phyloP scores from a whole-genome alignment of 176 grass and related monocot genomes.

The Zizania latifolia region DNA sequence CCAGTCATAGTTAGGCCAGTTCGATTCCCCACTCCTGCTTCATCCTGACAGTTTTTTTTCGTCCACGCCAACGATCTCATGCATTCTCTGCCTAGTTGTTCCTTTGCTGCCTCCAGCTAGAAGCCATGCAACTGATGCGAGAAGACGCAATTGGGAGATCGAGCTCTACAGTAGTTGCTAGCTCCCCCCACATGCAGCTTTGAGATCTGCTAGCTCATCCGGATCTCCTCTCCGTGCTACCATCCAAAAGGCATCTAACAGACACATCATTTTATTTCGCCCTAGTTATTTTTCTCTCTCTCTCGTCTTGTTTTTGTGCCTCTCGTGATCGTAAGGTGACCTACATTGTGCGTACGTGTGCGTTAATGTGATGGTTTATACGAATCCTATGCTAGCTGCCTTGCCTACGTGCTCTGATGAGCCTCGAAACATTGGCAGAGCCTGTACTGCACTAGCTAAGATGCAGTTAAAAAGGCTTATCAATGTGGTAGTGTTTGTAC shows the following conservation, averaged over 20 bases:
- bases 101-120: conserved; percentile 7
- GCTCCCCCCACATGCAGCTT: conserved; percentile 27
- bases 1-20: background rate
- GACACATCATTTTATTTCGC: conserved; percentile 23
- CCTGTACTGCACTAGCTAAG: too few relatives aligned
- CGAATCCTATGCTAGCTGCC: conserved; percentile 22
- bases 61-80: background rate
- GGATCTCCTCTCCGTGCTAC: conserved; percentile 31
- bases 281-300: background rate
- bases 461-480: background rate
- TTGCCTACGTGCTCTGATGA: background rate
- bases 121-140: conserved; percentile 24
- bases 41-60: background rate
- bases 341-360: background rate
- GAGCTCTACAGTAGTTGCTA: background rate
- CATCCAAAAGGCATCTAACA: conserved; percentile 30
- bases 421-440: background rate
- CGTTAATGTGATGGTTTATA: background rate
- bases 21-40: background rate
- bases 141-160: background rate
- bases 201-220: conserved; percentile 40
- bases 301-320: background rate
- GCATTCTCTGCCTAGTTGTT: background rate
- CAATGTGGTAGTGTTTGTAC: background rate
- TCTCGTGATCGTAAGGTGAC: background rate